Evolutionary conservation across 768 basidiomycete species (phyloP), one percentile per base, ranked within the genome.

Genomic region (Boletus subparvulus): DNA sequence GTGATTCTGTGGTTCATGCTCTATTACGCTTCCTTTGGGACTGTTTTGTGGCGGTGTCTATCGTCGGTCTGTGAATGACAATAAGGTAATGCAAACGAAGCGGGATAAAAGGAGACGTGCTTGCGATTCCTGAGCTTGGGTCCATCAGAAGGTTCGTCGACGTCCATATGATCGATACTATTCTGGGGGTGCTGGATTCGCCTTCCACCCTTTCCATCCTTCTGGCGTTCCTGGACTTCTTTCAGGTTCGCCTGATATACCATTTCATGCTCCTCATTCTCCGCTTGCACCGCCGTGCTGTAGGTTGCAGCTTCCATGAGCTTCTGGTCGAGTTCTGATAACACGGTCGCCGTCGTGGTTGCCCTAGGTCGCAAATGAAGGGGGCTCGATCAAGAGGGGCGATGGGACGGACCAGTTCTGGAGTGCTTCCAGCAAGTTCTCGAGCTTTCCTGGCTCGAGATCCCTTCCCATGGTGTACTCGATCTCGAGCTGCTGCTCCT

Each of bases 401-500:
- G 36, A 32, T 28, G 43, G 39, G 26, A 70, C 84, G 56, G 45
- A 88, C 89, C 90, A 92, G 58, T 83, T 78, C 56, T 83, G 76
- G 45, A 92, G 74, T 0, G 88, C 84, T 1, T 74, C 73, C 42
- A 91, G 71, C 3, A 93, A 69, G 21, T 73, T 73, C 58, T 86
- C 83, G 24, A 89, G 69, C 65, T 83, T 83, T 11, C 83, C 85
- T 1, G 88, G 87, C 50, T 87, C 87, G n/a, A 98, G 76, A 73
- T 99, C 96, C 52, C 96, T 75, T 0, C 96, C 96, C 79, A 94
- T 87, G 0, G 90, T 92, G 66, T 92, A 94, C 72, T 96, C 91
- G 36, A 98, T 86, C 71, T 96, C 91, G 55, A 98, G 79, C 61
- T 93, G 87, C 61, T 86, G 84, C 63, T 91, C 83, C 69, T 92